Evolutionary conservation across 2,329 filamentous ascomycete species (phyloP).

Genomic region (Rutstroemia sp.): DNA sequence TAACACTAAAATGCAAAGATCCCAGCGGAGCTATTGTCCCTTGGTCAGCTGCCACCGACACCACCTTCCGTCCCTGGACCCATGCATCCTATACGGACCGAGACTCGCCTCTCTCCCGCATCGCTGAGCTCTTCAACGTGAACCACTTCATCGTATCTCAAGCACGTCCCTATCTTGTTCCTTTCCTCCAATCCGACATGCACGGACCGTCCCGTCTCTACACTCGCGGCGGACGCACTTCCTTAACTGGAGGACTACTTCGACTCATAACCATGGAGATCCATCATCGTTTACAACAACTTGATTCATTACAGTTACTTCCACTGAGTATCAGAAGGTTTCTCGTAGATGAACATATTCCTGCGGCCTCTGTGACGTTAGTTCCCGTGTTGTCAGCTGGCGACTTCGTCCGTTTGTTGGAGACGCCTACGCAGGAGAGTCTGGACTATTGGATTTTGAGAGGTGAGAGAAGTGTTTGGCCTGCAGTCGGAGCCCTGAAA

Average conservation of each 20-base stretch:
- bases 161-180: slow-evolving; percentile 81
- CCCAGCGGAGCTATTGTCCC: slow-evolving; percentile 52
- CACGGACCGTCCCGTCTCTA: slow-evolving; percentile 62
- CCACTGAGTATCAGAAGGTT: slow-evolving; percentile 65
- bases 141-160: slow-evolving; percentile 94
- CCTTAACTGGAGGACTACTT: slow-evolving; percentile 50
- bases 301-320: slow-evolving; percentile 69
- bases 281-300: slow-evolving; percentile 71
- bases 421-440: slow-evolving; percentile 68
- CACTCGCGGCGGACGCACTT: slow-evolving; percentile 51
- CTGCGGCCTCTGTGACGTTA: slow-evolving; percentile 69
- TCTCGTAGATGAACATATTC: slow-evolving; percentile 74
- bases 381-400: slow-evolving; percentile 67
- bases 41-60: slow-evolving; percentile 43
- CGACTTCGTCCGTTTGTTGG: slow-evolving; percentile 74
- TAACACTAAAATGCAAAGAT: slow-evolving; percentile 56
- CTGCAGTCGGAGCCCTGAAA: slow-evolving; percentile 72
- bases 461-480: slow-evolving; percentile 87
- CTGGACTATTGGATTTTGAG: slow-evolving; percentile 79
- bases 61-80: slow-evolving; percentile 49
- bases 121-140: slow-evolving; percentile 62
- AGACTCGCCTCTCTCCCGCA: slow-evolving; percentile 51
- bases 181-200: slow-evolving; percentile 75
- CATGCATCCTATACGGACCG: slow-evolving; percentile 45
- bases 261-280: slow-evolving; percentile 69